Evolutionary conservation across 306 rosid genomes (phyloP).

Genomic region (Prunus dulcis): DNA sequence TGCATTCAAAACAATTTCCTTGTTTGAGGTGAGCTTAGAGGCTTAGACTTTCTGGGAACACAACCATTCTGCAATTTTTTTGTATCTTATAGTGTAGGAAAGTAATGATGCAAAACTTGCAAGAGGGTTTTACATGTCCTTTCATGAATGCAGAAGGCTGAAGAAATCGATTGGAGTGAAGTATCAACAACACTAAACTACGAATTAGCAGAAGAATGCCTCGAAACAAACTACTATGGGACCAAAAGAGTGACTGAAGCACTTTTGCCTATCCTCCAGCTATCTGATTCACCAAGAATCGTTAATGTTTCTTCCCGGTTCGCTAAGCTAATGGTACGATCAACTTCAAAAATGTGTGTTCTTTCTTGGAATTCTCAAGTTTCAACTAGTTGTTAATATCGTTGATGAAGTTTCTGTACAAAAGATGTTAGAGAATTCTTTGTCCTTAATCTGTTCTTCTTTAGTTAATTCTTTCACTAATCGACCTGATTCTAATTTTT

Average conservation of each 20-base stretch:
- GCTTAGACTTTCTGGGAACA: background rate
- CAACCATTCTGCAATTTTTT: background rate
- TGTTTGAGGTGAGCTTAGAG: background rate
- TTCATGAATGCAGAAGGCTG: background rate
- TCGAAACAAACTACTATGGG: slow-evolving; percentile 49
- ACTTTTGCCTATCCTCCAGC: slow-evolving; percentile 42
- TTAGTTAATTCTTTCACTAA: no score
- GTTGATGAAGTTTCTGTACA: background rate
- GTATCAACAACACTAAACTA: slow-evolving; percentile 3
- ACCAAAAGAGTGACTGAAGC: slow-evolving; percentile 26
- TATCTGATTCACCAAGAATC: slow-evolving; percentile 47
- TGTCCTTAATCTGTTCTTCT: no score
- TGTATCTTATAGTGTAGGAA: background rate
- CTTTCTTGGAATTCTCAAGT: background rate
- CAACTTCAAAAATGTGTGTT: background rate
- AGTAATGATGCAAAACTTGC: background rate
- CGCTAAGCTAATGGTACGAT: background rate
- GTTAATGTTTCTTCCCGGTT: slow-evolving; percentile 33
- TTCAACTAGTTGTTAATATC: background rate
- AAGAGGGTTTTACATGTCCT: background rate
- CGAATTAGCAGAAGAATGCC: slow-evolving; percentile 27
- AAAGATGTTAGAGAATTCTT: no score
- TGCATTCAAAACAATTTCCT: background rate
- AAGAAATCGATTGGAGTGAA: slow-evolving; percentile 31
- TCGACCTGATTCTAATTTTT: no score